phyloP scores from a whole-genome alignment of 768 basidiomycete genomes.

The Flagelloscypha sp. region DNA sequence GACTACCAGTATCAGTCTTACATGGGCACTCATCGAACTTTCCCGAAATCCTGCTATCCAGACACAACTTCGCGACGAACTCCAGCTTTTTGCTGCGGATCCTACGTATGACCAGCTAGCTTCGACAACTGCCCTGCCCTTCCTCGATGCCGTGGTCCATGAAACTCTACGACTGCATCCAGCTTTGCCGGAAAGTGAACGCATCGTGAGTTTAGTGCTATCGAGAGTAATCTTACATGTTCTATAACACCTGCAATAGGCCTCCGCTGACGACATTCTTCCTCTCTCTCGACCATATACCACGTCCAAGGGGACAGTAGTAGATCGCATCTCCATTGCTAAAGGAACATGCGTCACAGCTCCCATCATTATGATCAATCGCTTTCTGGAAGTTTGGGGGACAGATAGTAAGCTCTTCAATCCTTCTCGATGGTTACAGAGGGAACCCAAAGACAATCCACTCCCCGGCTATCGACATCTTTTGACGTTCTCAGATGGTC shows the following conservation, averaged over 20 bases:
- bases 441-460: slow-evolving; percentile 25
- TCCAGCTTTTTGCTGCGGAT: slow-evolving; percentile 15
- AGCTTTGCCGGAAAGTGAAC: slow-evolving; percentile 20
- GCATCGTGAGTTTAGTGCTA: slow-evolving; percentile 24
- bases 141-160: slow-evolving; percentile 26
- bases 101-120: slow-evolving; percentile 19
- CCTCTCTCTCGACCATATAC: slow-evolving; percentile 46
- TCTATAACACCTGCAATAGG: slow-evolving; percentile 24
- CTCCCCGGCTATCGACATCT: slow-evolving; percentile 43
- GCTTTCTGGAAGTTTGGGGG: slow-evolving; percentile 53
- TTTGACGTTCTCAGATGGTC: slow-evolving; percentile 45
- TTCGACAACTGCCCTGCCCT: slow-evolving; percentile 16
- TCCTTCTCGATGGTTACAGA: slow-evolving; percentile 55
- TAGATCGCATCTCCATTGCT: slow-evolving; percentile 34
- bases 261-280: slow-evolving; percentile 46
- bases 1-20: slow-evolving; percentile 22
- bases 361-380: slow-evolving; percentile 40
- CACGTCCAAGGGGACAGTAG: slow-evolving; percentile 29
- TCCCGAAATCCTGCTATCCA: slow-evolving; percentile 22
- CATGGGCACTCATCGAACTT: slow-evolving; percentile 30
- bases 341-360: slow-evolving; percentile 38
- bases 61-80: slow-evolving; percentile 22
- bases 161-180: slow-evolving; percentile 36
- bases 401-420: slow-evolving; percentile 46
- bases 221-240: not conserved